These are phyloP conservation scores for Pyricularia pennisetigena DNA, from an alignment of 2,329 filamentous ascomycete species.

Conservation along the genomic window DNA sequence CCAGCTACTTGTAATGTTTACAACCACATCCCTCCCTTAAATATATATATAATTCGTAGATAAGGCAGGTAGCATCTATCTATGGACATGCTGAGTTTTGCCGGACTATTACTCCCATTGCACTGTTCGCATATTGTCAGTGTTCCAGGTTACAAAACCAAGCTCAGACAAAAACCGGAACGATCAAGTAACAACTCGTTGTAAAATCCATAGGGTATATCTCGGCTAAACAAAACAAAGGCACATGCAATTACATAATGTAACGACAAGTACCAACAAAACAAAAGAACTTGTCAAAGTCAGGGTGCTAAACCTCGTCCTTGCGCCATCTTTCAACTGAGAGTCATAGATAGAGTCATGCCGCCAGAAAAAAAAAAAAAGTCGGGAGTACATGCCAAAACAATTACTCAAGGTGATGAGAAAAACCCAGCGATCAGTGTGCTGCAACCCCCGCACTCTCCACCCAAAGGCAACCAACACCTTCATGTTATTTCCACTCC, in stretches of 20 bases:
- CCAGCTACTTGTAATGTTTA: background rate
- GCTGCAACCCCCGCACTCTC: background rate
- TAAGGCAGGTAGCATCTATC: too few species aligned
- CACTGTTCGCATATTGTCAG: background rate
- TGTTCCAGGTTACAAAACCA: background rate
- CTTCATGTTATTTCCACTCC: background rate
- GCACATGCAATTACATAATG: background rate
- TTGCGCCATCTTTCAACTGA: background rate
- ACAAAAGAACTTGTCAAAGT: background rate
- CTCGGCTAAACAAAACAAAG: background rate
- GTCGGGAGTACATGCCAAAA: background rate
- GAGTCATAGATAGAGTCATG: background rate
- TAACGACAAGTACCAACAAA: background rate
- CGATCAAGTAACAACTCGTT: background rate
- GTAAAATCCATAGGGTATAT: background rate
- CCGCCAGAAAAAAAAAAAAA: too few species aligned
- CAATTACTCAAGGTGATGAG: background rate
- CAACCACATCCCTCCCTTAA: background rate
- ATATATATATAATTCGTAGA: too few species aligned
- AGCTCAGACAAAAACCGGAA: background rate
- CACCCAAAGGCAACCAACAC: background rate
- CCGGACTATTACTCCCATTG: background rate
- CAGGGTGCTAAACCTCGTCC: background rate
- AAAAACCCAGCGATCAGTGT: background rate
- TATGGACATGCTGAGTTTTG: too few species aligned